Percentiles rank a stretch among this genome's conserved stretches.
Evolutionary conservation across 2,329 filamentous ascomycete species (phyloP).

Genomic region (Alternaria sp.): DNA sequence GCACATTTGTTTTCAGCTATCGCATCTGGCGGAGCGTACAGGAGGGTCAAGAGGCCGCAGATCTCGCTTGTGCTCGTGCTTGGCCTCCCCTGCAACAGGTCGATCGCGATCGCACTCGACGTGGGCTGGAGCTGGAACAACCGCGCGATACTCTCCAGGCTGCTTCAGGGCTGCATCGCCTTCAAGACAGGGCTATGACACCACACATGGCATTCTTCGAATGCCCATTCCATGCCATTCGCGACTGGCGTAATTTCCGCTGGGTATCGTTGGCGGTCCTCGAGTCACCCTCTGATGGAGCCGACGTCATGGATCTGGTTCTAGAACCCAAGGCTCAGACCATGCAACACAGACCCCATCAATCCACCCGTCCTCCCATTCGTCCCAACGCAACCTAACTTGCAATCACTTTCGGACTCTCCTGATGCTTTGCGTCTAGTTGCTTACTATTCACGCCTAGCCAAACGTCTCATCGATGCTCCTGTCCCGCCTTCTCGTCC

Average conservation of each 20-base stretch:
- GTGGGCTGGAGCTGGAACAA: not conserved
- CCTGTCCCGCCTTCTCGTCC: not conserved
- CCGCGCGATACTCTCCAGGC: not conserved
- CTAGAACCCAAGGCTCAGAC: slow-evolving; percentile 6
- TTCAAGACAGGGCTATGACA: slow-evolving; percentile 5
- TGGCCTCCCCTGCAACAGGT: not conserved
- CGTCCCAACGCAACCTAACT: not conserved
- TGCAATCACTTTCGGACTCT: not conserved
- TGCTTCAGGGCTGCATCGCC: not conserved
- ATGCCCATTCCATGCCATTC: not conserved
- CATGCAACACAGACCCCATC: not conserved
- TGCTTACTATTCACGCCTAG: not conserved
- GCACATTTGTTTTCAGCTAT: slow-evolving; percentile 5
- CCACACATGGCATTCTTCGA: slow-evolving; percentile 9
- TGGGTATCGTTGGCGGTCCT: not conserved
- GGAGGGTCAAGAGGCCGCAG: not conserved
- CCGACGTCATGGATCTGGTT: slow-evolving; percentile 6
- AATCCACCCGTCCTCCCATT: not conserved
- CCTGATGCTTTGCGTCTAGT: not conserved
- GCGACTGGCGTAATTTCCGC: not conserved
- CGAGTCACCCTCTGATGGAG: not conserved
- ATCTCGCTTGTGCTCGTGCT: slow-evolving; percentile 4
- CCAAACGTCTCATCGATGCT: not conserved
- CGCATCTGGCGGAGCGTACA: not conserved
- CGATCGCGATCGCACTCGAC: not conserved